Conservation (phyloP, 1,139 yeast genomes). For the Nematodospora anomalae region DNA sequence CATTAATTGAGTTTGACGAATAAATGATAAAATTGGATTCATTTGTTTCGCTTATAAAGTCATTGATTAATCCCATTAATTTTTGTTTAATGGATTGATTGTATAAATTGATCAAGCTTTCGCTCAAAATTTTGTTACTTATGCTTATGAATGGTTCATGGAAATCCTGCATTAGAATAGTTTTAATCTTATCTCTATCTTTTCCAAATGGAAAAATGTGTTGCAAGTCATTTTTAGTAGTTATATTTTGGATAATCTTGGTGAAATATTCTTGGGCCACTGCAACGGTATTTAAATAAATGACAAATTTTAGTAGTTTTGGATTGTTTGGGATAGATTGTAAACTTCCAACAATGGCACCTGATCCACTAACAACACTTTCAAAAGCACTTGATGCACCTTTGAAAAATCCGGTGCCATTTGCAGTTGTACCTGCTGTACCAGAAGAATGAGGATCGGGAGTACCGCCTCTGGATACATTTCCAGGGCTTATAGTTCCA, state of each 20-base stretch:
- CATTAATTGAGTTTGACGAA: slow-evolving; percentile 31
- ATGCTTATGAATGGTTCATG: slow-evolving; percentile 40
- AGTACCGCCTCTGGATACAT: slow-evolving; percentile 31
- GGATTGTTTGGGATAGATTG: slow-evolving; percentile 26
- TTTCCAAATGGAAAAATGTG: slow-evolving; percentile 57
- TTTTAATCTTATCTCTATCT: slow-evolving; percentile 45
- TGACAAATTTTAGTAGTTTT: slow-evolving; percentile 48
- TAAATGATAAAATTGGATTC: slow-evolving; percentile 39
- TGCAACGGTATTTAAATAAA: slow-evolving; percentile 62
- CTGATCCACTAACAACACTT: slow-evolving; percentile 39
- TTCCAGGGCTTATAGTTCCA: slow-evolving; percentile 24
- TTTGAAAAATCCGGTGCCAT: slow-evolving; percentile 41
- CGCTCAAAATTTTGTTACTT: slow-evolving; percentile 50
- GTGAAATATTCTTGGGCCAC: slow-evolving; percentile 56
- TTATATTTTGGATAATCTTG: slow-evolving; percentile 43
- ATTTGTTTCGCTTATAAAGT: slow-evolving; percentile 54
- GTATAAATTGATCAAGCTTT: slow-evolving; percentile 56
- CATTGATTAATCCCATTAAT: slow-evolving; percentile 48
- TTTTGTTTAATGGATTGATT: slow-evolving; percentile 57
- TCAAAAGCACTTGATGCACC: slow-evolving; percentile 50
- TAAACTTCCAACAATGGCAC: slow-evolving; percentile 22
- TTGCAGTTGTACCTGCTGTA: slow-evolving; percentile 10
- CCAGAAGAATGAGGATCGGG: slow-evolving; percentile 27
- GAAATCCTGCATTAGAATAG: slow-evolving; percentile 38
- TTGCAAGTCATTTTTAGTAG: slow-evolving; percentile 27